A percentile compares a stretch with the other conserved stretches of the same genome.
Evolutionary conservation across 495 filamentous ascomycete genomes (phyloP).

Genomic region (Aspergillus cristatus): DNA sequence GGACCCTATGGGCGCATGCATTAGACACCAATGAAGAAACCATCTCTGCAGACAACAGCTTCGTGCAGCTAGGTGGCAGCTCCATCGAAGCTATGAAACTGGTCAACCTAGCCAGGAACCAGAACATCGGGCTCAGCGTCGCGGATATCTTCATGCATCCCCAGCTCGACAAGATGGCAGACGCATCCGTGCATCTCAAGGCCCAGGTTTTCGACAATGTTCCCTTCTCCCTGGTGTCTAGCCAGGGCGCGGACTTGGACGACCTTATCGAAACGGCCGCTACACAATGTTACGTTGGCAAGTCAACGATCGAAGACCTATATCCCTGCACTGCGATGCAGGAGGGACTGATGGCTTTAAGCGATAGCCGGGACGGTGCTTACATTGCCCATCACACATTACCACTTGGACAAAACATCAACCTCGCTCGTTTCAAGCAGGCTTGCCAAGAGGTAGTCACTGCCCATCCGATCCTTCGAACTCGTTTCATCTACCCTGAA

Average conservation of each 20-base stretch:
- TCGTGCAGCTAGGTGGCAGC: conserved; percentile 44
- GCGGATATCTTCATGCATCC: conserved; percentile 28
- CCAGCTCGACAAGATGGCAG: conserved; percentile 26
- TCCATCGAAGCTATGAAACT: conserved; percentile 45
- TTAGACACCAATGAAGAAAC: conserved; percentile 17
- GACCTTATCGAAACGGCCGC: conserved; percentile 3
- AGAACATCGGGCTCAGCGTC: conserved; percentile 23
- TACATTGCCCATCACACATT: conserved; percentile 27
- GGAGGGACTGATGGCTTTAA: conserved; percentile 46
- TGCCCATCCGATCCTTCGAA: conserved; percentile 29
- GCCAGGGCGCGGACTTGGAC: not conserved
- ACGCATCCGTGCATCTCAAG: not conserved
- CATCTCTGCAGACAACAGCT: conserved; percentile 37
- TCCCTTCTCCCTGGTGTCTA: conserved; percentile 2
- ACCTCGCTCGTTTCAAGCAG: conserved; percentile 21
- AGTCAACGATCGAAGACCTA: conserved; percentile 6
- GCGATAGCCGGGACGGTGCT: conserved; percentile 15
- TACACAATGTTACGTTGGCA: conserved; percentile 3
- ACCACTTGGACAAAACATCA: conserved; percentile 15
- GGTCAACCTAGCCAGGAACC: conserved; percentile 3
- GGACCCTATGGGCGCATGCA: conserved; percentile 25
- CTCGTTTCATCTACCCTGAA: conserved; percentile 23
- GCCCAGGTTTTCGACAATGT: conserved; percentile 1
- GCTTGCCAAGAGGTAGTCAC: conserved; percentile 29
- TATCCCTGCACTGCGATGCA: conserved; percentile 50